Conservation (phyloP, 371 early-diverging fungal species). For the Cokeromyces recurvatus region DNA sequence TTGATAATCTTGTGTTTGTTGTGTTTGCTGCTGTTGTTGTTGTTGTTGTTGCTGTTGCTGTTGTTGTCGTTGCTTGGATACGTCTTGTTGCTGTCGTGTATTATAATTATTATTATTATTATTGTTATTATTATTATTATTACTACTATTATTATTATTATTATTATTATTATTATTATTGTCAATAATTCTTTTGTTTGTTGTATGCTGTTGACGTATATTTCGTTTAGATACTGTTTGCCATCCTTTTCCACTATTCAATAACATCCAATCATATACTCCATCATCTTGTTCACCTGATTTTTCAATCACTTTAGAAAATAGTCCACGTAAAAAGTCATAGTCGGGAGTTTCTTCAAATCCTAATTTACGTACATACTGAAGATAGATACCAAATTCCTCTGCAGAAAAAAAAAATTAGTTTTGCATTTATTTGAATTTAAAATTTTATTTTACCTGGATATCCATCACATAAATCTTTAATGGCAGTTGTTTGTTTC, state of each 20-base stretch:
- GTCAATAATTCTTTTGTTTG: conserved; percentile 7
- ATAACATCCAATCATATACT: conserved; percentile 85
- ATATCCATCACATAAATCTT: conserved; percentile 85
- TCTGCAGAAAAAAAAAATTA: conserved; percentile 21
- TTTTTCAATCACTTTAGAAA: conserved; percentile 71
- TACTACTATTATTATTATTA: not conserved
- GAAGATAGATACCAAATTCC: conserved; percentile 85
- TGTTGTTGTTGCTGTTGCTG: conserved; percentile 1
- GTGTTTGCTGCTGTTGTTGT: conserved; percentile 1
- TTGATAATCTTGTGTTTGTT: too few species aligned
- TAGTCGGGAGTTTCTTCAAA: conserved; percentile 97
- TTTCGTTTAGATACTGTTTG: conserved; percentile 9
- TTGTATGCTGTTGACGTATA: conserved; percentile 10
- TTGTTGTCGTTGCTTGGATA: conserved; percentile 1
- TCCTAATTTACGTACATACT: conserved; percentile 64
- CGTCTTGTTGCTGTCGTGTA: too few species aligned
- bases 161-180: not conserved
- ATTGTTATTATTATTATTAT: conserved; percentile 2
- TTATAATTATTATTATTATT: conserved; percentile 3
- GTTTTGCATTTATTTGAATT: not conserved
- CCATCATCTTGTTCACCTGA: conserved; percentile 77
- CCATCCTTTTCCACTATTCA: conserved; percentile 44
- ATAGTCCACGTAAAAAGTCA: conserved; percentile 73
- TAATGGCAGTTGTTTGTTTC: conserved; percentile 84
- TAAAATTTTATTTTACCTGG: conserved; percentile 41